Conservation (phyloP, 371 early-diverging fungal species). For the Apophysomyces elegans region DNA sequence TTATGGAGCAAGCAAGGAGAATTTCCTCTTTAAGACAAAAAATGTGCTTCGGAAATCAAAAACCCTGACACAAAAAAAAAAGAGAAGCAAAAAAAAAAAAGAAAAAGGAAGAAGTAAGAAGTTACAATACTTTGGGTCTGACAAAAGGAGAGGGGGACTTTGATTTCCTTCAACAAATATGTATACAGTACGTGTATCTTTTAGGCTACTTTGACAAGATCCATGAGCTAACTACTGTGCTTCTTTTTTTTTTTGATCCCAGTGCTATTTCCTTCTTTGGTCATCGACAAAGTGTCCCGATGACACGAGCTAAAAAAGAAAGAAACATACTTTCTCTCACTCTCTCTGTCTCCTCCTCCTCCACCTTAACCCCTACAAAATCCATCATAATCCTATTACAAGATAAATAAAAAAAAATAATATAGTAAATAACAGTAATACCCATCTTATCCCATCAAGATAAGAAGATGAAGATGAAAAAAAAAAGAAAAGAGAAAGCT, state of each 20-base stretch:
- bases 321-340: too few species aligned
- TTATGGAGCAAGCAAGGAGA: background rate
- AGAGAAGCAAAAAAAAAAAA: too few species aligned
- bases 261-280: background rate
- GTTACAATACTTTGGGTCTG: background rate
- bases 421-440: too few species aligned
- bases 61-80: slow-evolving; percentile 4
- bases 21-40: slow-evolving; percentile 1
- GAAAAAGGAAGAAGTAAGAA: too few species aligned
- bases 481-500: too few species aligned
- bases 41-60: slow-evolving; percentile 6
- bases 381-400: too few species aligned
- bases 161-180: background rate
- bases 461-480: too few species aligned
- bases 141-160: background rate
- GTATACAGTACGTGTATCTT: background rate
- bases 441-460: too few species aligned
- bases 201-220: background rate
- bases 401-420: too few species aligned
- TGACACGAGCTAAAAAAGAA: too few species aligned
- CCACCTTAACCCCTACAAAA: too few species aligned
- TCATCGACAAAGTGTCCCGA: background rate
- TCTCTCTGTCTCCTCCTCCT: too few species aligned
- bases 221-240: background rate
- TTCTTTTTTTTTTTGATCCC: background rate